A percentile compares a stretch with the other conserved stretches of the same genome.
phyloP scores from a whole-genome alignment of 768 basidiomycete species.

The Pleurotus giganteus region DNA sequence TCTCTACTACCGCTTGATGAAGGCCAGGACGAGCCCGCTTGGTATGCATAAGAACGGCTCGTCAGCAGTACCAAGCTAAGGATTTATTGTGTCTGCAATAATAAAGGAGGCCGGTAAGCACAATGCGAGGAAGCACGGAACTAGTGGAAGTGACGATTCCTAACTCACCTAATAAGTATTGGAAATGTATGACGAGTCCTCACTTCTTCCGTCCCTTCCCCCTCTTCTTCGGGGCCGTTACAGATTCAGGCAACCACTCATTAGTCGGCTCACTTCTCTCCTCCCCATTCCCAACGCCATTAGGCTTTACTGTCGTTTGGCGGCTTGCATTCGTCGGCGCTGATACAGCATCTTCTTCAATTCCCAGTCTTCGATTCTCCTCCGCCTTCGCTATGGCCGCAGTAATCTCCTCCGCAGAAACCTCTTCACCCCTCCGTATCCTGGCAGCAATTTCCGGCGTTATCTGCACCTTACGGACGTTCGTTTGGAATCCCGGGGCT shows the following conservation, averaged over 20 bases:
- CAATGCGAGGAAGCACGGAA: no score
- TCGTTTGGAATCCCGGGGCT: constrained; percentile 58
- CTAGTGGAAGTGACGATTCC: no score
- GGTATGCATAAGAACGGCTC: no score
- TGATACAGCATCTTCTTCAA: constrained; percentile 8
- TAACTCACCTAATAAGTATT: no score
- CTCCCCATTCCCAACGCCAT: neutral
- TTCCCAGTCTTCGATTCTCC: constrained; percentile 22
- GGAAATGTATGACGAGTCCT: no score
- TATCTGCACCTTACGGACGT: constrained; percentile 45
- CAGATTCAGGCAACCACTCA: constrained; percentile 51
- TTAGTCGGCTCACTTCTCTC: constrained; percentile 30
- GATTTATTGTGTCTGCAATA: no score
- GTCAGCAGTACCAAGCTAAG: no score
- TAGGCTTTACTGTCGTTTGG: constrained; percentile 2
- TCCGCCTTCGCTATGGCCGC: constrained; percentile 43
- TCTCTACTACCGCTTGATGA: no score
- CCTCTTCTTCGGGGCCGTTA: constrained; percentile 44
- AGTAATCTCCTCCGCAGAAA: constrained; percentile 51
- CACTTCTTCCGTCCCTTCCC: constrained; percentile 33
- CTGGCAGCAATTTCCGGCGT: constrained; percentile 56
- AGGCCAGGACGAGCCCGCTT: no score
- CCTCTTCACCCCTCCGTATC: constrained; percentile 48
- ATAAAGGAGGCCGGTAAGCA: no score
- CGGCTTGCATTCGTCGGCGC: constrained; percentile 4